Percentiles rank a stretch among this genome's conserved stretches.
Conservation (phyloP, 306 rosid genomes). For the Begonia masoniana region DNA sequence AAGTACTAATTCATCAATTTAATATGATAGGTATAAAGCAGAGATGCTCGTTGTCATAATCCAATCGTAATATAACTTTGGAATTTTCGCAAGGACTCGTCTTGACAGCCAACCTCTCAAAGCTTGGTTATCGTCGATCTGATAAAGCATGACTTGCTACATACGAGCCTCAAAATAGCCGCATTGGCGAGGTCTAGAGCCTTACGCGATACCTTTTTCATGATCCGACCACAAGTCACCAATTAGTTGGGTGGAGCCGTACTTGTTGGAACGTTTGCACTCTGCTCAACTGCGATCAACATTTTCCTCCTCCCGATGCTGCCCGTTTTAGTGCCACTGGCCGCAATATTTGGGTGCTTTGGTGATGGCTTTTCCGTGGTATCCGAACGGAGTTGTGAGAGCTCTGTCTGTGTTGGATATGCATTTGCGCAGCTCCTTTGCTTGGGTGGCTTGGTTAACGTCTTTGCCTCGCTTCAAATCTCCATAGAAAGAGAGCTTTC, state of each 20-base stretch:
- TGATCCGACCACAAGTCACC: slow-evolving; percentile 72
- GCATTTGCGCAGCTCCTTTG: slow-evolving; percentile 59
- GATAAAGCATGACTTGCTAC: slow-evolving; percentile 39
- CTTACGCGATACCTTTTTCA: slow-evolving; percentile 40
- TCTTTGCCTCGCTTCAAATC: slow-evolving; percentile 40
- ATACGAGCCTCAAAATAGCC: slow-evolving; percentile 35
- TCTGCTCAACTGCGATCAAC: slow-evolving; percentile 41
- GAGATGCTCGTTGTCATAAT: slow-evolving; percentile 51
- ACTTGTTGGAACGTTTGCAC: slow-evolving; percentile 48
- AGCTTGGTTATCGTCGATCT: slow-evolving; percentile 53
- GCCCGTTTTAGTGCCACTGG: slow-evolving; percentile 44
- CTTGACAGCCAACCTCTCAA: slow-evolving; percentile 62
- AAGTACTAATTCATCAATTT: neutral
- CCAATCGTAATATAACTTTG: slow-evolving; percentile 38
- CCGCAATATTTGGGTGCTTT: slow-evolving; percentile 34
- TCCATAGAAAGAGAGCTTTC: slow-evolving; percentile 69
- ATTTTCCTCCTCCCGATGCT: slow-evolving; percentile 52
- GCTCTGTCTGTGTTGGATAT: slow-evolving; percentile 50
- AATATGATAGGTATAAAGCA: slow-evolving; percentile 39
- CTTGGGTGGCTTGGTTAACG: slow-evolving; percentile 47
- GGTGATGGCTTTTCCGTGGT: slow-evolving; percentile 81
- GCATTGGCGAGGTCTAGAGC: slow-evolving; percentile 61
- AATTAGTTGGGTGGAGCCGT: slow-evolving; percentile 67
- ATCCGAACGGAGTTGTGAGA: slow-evolving; percentile 54
- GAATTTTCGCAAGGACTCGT: slow-evolving; percentile 51